Evolutionary conservation across 2,329 filamentous ascomycete genomes (phyloP).

Genomic region (Diaporthe longicolla): DNA sequence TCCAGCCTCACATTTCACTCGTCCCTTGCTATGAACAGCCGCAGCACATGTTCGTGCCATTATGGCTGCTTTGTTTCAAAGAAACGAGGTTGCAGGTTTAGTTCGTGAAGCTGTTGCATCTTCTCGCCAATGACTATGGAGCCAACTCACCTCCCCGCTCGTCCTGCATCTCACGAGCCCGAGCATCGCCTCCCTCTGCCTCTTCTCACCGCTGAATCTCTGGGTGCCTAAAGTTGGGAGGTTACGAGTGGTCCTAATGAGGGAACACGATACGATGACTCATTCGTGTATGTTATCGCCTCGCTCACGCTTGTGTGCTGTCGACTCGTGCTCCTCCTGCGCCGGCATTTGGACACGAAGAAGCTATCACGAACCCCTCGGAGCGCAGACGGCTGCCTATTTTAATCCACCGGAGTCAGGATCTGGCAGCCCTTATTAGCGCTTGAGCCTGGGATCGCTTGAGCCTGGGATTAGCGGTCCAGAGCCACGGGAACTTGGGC

Average conservation of each 20-base stretch:
- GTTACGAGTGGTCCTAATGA: not conserved
- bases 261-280: slow-evolving; percentile 3
- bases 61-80: not conserved
- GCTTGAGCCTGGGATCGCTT: not conserved
- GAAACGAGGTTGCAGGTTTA: not conserved
- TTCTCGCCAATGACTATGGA: not conserved
- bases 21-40: not conserved
- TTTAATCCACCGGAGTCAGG: slow-evolving; percentile 5
- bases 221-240: not conserved
- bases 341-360: slow-evolving; percentile 5
- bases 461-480: not conserved
- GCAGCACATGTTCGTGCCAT: not conserved
- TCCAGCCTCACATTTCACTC: not conserved
- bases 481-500: slow-evolving; percentile 11
- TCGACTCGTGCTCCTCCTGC: not conserved
- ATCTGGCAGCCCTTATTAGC: slow-evolving; percentile 28
- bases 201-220: not conserved
- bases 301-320: not conserved
- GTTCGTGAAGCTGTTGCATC: not conserved
- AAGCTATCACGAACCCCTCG: slow-evolving; percentile 24
- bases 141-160: not conserved
- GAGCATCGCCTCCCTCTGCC: not conserved
- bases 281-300: slow-evolving; percentile 8
- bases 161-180: not conserved
- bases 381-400: slow-evolving; percentile 21